phyloP scores from a whole-genome alignment of 176 grass and related monocot genomes.

The maize (Zea mays) region DNA sequence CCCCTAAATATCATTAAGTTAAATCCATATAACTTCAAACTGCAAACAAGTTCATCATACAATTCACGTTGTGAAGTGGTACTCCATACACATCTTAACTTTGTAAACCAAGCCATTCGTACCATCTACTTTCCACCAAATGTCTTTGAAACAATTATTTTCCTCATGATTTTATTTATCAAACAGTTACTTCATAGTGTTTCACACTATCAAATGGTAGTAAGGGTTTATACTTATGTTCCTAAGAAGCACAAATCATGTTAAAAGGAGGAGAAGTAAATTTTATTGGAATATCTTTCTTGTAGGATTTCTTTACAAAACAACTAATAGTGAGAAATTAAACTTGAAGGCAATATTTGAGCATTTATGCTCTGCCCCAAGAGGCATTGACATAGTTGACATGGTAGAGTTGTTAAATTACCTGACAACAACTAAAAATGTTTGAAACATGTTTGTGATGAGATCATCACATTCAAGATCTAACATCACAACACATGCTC shows the following conservation, averaged over 20 bases:
- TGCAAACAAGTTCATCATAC: background rate
- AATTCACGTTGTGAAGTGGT: background rate
- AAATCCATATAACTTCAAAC: background rate
- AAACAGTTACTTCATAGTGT: background rate
- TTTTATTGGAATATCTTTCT: constrained; percentile 4
- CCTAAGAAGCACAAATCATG: background rate
- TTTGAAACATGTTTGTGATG: constrained; percentile 90
- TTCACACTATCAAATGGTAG: background rate
- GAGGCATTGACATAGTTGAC: background rate
- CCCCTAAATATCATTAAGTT: background rate
- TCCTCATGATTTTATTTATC: background rate
- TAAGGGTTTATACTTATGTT: background rate
- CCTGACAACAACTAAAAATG: constrained; percentile 77
- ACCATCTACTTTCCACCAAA: background rate
- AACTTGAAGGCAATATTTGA: constrained; percentile 11
- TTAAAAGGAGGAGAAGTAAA: background rate
- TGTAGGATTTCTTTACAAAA: constrained; percentile 1
- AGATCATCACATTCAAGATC: constrained; percentile 98
- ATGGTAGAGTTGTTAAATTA: constrained; percentile 32
- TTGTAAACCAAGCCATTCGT: background rate
- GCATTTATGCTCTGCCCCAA: background rate
- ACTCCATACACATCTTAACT: background rate
- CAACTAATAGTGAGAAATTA: constrained; percentile 33
- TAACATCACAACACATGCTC: constrained; percentile 98
- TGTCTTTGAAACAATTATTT: background rate